phyloP scores from a whole-genome alignment of 192 early-diverging fungal species.

The Coemansia sp. region DNA sequence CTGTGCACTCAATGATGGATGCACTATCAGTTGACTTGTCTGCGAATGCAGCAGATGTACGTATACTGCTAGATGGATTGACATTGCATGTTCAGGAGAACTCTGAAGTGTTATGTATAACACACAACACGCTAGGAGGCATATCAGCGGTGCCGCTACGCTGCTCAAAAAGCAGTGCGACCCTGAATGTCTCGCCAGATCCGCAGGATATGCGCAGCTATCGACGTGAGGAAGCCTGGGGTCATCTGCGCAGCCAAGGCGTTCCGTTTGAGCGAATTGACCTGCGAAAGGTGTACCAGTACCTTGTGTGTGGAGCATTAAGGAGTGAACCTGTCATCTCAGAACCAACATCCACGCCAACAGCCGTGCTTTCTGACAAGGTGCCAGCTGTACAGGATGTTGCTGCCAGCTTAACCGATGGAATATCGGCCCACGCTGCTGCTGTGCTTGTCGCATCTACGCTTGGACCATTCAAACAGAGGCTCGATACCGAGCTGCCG shows the following conservation, averaged over 20 bases:
- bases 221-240: constrained; percentile 17
- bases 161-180: not conserved
- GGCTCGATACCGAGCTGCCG: constrained; percentile 12
- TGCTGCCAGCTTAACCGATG: not conserved
- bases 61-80: not conserved
- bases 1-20: constrained; percentile 20
- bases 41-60: not conserved
- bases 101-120: constrained; percentile 13
- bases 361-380: no score
- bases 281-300: constrained; percentile 16
- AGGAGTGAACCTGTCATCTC: no score
- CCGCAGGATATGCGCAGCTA: not conserved
- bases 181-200: not conserved
- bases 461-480: not conserved
- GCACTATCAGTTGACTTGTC: constrained; percentile 25
- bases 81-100: not conserved
- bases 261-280: constrained; percentile 24
- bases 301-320: no score
- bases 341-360: no score
- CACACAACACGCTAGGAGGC: constrained; percentile 24
- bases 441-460: not conserved
- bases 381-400: not conserved
- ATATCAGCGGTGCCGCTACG: not conserved
- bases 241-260: constrained; percentile 22
- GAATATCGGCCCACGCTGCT: constrained; percentile 3